These are phyloP conservation scores for Pilasporangium apinafurcum DNA, from an alignment of 352 stramenopile species.

Conservation along the genomic window DNA sequence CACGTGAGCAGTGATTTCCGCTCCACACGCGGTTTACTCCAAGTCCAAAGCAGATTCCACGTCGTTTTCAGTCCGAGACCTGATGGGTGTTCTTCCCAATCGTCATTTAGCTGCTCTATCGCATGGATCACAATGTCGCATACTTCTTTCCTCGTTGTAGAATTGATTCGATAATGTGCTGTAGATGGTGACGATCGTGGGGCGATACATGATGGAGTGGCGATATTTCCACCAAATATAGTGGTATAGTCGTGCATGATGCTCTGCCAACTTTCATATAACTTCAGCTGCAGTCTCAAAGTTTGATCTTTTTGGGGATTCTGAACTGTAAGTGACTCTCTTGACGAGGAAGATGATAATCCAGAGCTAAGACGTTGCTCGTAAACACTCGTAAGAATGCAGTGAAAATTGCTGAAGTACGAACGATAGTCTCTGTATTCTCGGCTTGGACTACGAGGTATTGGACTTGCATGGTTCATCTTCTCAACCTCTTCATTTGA, in stretches of 20 bases:
- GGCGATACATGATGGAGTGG: slow-evolving; percentile 21
- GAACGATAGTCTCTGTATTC: slow-evolving; percentile 43
- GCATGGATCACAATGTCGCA: slow-evolving; percentile 73
- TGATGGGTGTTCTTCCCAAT: slow-evolving; percentile 73
- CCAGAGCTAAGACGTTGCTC: slow-evolving; percentile 28
- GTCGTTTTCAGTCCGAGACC: slow-evolving; percentile 82
- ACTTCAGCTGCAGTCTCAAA: slow-evolving; percentile 62
- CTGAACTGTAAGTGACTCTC: slow-evolving; percentile 9
- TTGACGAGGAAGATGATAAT: slow-evolving; percentile 1
- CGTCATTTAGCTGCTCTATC: slow-evolving; percentile 38
- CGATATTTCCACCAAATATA: slow-evolving; percentile 54
- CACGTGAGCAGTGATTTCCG: slow-evolving; percentile 81
- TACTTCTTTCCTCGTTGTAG: slow-evolving; percentile 66
- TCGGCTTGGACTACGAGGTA: slow-evolving; percentile 6
- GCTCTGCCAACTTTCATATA: slow-evolving; percentile 76
- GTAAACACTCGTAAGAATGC: slow-evolving; percentile 66
- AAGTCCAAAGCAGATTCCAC: slow-evolving; percentile 91
- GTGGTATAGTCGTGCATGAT: slow-evolving; percentile 87
- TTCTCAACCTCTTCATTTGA: background rate
- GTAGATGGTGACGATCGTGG: slow-evolving; percentile 30
- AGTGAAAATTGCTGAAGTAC: slow-evolving; percentile 70
- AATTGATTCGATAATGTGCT: slow-evolving; percentile 81
- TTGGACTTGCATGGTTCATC: no score
- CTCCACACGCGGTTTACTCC: slow-evolving; percentile 82
- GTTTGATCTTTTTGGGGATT: slow-evolving; percentile 25